phyloP scores from a whole-genome alignment of 345 rosid genomes.

The Dovyalis caffra region DNA sequence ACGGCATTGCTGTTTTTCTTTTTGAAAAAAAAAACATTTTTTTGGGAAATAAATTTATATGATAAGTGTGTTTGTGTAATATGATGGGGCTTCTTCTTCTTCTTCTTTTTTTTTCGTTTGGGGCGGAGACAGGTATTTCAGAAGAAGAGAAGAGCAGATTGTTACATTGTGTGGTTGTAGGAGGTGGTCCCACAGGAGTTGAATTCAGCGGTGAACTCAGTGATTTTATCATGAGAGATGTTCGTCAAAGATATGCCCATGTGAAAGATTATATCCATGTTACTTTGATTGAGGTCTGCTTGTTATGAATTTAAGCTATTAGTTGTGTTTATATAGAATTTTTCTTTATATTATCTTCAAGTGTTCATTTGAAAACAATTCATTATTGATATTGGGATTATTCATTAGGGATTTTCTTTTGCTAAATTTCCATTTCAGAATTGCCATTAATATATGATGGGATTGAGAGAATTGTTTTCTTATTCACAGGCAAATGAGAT shows the following conservation, averaged over 20 bases:
- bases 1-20: not conserved
- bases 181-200: constrained; percentile 98
- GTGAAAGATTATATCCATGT: constrained; percentile 84
- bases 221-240: constrained; percentile 87
- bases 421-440: not conserved
- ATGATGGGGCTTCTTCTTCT: too few relatives aligned
- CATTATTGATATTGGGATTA: not conserved
- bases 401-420: constrained; percentile 1
- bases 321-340: not conserved
- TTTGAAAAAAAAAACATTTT: not conserved
- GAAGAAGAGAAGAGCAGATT: constrained; percentile 80
- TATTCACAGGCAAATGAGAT: constrained; percentile 79
- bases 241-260: constrained; percentile 77
- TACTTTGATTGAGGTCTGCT: constrained; percentile 88
- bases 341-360: not conserved
- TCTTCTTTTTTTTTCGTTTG: constrained; percentile 1
- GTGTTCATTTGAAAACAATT: not conserved
- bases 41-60: not conserved
- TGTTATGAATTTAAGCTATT: constrained; percentile 6
- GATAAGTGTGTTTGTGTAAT: not conserved
- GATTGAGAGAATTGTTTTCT: constrained; percentile 5
- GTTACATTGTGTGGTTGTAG: constrained; percentile 91
- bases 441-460: not conserved
- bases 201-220: constrained; percentile 98
- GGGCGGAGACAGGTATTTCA: constrained; percentile 52